Base-by-base conservation (phyloP, 2,329 filamentous ascomycete species). In the Cercospora zeina region DNA sequence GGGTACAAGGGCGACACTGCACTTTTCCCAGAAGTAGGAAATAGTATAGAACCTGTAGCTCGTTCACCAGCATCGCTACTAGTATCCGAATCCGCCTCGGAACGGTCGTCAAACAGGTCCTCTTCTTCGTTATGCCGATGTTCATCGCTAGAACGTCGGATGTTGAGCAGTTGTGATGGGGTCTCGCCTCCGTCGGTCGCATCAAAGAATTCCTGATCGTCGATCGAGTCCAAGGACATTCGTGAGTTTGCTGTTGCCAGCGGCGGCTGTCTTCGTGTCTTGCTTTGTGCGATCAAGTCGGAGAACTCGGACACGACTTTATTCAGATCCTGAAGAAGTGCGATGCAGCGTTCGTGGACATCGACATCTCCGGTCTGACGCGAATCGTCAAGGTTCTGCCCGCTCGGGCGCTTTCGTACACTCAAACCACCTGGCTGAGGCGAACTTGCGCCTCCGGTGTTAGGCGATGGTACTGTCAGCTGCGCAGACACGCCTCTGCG, bases 161-260 rank as follows among this genome's bases (percentile, higher is more conserved):
- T 93, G 54, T 87, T 87, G 65, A 96, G 81, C 8, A 96, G 81
- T 59, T 90, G 87, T 7, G 88, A 87, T 24, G 76, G 75, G 49
- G 68, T 54, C 59, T 55, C 68, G 85, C 84, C 14, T 13, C 84
- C 87, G 56, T 86, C 88, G 71, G 89, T 87, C 1, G 95, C 95
- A 74, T 99, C 95, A 70, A 97, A 99, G 77, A 97, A 99, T 73
- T 97, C 93, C 61, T 96, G 90, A 1, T 85, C 85, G 1, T 90
- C 89, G 31, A 87, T 83, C 0, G 92, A 96, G 65, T 96, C 93
- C 58, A 96, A 85, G 71, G 92, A 96, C 71, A 83, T 81, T 37
- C 86, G 80, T 10, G 84, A 82, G 13, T 69, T 70, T 4, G 72
- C 68, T 3, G 74, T 70, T 9, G 75, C 72, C 2, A 71, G 58